phyloP scores from a whole-genome alignment of 768 basidiomycete genomes.

The Boletus speciosus region DNA sequence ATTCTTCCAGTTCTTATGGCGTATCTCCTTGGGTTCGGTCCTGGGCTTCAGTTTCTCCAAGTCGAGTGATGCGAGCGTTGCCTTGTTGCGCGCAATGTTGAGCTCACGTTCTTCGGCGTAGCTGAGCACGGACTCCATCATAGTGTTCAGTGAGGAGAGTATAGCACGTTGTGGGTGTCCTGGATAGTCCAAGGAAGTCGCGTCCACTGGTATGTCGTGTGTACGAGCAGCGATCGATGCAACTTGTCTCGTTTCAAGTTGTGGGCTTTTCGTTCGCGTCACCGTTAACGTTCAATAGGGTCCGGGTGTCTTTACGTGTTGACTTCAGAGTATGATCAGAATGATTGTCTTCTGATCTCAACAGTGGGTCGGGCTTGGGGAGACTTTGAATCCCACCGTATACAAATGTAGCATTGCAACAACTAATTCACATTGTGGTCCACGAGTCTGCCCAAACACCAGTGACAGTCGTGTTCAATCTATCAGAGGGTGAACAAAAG shows the following conservation, averaged over 20 bases:
- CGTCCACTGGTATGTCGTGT: not conserved
- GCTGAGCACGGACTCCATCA: constrained; percentile 10
- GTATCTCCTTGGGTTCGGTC: constrained; percentile 45
- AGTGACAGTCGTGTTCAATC: not conserved
- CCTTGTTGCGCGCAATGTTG: constrained; percentile 44
- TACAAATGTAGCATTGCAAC: constrained; percentile 1
- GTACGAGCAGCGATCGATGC: not conserved
- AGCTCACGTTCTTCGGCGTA: constrained; percentile 34
- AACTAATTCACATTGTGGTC: not conserved
- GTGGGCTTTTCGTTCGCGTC: too few relatives aligned
- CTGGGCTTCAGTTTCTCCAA: constrained; percentile 39
- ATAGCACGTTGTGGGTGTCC: not conserved
- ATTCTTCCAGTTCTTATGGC: constrained; percentile 18
- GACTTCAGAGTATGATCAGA: not conserved
- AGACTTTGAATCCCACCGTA: not conserved
- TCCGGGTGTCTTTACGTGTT: not conserved
- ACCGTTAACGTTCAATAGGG: too few relatives aligned
- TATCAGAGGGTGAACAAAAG: constrained; percentile 8
- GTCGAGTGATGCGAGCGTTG: constrained; percentile 40
- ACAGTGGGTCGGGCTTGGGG: not conserved
- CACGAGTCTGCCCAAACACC: not conserved
- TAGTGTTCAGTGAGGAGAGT: not conserved
- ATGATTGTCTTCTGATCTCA: not conserved
- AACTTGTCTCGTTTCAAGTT: too few relatives aligned
- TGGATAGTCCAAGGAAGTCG: not conserved